Conservation (phyloP, 2,329 filamentous ascomycete genomes). For the Monosporascus sp. region DNA sequence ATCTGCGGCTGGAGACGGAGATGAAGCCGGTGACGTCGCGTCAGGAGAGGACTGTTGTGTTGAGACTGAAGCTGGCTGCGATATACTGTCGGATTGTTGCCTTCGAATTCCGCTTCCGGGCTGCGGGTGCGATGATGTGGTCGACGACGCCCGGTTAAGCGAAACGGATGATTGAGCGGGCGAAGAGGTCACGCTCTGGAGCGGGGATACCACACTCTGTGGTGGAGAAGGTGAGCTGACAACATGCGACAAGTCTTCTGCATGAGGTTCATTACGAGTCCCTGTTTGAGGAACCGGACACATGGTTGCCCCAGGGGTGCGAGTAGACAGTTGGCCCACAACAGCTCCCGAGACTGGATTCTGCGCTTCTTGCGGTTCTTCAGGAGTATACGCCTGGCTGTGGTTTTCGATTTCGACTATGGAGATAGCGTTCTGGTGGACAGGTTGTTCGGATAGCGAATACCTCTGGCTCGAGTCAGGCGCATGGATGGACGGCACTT, state of each 20-base stretch:
- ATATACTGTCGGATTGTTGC: background rate
- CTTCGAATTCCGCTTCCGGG: background rate
- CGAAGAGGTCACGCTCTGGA: conserved; percentile 25
- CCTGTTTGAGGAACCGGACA: too few relatives aligned
- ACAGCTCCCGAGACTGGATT: too few relatives aligned
- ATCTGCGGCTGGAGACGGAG: background rate
- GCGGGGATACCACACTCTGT: conserved; percentile 13
- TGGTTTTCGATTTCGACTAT: too few relatives aligned
- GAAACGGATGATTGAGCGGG: conserved; percentile 23
- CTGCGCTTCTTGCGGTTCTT: too few relatives aligned
- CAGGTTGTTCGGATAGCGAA: too few relatives aligned
- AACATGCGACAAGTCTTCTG: background rate
- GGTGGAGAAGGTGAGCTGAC: conserved; percentile 4
- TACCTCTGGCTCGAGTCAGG: too few relatives aligned
- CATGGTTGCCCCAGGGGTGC: too few relatives aligned
- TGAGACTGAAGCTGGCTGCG: background rate
- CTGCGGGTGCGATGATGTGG: conserved; percentile 15
- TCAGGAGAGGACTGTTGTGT: background rate
- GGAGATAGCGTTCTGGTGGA: too few relatives aligned
- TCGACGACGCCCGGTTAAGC: conserved; percentile 18
- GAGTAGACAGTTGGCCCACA: too few relatives aligned
- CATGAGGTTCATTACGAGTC: too few relatives aligned
- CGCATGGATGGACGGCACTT: too few relatives aligned
- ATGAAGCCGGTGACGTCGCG: background rate
- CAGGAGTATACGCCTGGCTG: too few relatives aligned